Conservation (phyloP, 306 rosid species). For the Oemleria cerasiformis region DNA sequence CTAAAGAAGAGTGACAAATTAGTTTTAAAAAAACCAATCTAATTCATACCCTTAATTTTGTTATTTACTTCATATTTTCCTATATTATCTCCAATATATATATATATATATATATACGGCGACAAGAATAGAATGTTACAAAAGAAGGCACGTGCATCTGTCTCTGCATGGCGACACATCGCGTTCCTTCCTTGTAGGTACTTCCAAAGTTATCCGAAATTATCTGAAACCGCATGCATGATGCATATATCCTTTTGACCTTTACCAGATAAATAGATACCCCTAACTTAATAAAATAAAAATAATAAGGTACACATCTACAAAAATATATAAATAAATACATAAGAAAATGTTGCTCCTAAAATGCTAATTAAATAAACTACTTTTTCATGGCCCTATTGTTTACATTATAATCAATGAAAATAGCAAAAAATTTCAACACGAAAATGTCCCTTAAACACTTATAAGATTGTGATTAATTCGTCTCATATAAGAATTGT, state of each 20-base stretch:
- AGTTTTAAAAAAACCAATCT: no score
- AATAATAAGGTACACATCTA: not conserved
- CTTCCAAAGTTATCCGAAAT: not conserved
- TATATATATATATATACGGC: no score
- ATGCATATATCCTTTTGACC: not conserved
- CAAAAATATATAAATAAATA: not conserved
- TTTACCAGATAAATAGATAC: not conserved
- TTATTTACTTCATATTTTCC: no score
- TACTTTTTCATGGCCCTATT: not conserved
- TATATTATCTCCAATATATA: no score
- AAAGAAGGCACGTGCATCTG: slow-evolving; percentile 11
- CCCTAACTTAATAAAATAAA: not conserved
- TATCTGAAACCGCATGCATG: not conserved
- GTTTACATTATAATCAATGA: not conserved
- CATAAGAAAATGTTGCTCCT: not conserved
- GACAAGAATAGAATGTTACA: not conserved
- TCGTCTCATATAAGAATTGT: no score
- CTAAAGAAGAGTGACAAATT: no score
- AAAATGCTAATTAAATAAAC: not conserved
- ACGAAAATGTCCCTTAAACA: no score
- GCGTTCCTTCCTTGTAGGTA: not conserved
- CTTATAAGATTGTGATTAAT: no score
- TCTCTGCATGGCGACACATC: slow-evolving; percentile 5
- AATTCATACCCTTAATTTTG: no score
- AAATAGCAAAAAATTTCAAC: no score